Evolutionary conservation across 495 filamentous ascomycete species (phyloP).

Genomic region (Neurospora sp.): DNA sequence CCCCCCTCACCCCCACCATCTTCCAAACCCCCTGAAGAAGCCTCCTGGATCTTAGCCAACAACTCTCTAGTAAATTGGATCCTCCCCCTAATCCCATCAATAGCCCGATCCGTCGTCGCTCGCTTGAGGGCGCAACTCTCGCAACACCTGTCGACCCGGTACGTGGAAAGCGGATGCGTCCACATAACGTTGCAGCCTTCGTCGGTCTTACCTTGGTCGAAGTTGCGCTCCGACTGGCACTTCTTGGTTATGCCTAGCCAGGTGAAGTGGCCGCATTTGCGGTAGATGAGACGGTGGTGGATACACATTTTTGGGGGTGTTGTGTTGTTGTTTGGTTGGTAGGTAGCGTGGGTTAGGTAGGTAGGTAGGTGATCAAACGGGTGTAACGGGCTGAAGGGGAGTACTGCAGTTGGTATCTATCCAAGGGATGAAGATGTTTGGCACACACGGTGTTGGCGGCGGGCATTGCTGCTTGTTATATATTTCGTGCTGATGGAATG

Average conservation of each 20-base stretch:
- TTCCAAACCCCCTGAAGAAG: background rate
- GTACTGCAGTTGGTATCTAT: background rate
- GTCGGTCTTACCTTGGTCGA: conserved; percentile 4
- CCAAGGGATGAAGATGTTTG: background rate
- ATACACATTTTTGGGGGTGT: conserved; percentile 16
- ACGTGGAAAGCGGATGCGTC: conserved; percentile 14
- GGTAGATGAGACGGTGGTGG: conserved; percentile 16
- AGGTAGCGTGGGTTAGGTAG: background rate
- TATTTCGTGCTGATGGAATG: background rate
- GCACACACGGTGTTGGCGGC: background rate
- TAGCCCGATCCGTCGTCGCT: background rate
- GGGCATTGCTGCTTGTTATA: background rate
- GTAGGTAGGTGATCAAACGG: background rate
- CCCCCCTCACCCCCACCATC: background rate
- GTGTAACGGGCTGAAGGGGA: background rate
- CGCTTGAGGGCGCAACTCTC: conserved; percentile 2
- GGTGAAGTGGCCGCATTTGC: conserved; percentile 16
- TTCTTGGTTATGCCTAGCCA: conserved; percentile 7
- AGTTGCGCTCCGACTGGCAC: conserved; percentile 12
- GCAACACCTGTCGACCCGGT: conserved; percentile 9
- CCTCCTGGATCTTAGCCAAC: conserved; percentile 2
- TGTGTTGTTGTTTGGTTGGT: background rate
- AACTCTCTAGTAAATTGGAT: background rate
- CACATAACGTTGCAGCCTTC: conserved; percentile 14
- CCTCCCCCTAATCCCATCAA: conserved; percentile 3